Conservation (phyloP, 2,329 filamentous ascomycete genomes). For the Chalara sp. region DNA sequence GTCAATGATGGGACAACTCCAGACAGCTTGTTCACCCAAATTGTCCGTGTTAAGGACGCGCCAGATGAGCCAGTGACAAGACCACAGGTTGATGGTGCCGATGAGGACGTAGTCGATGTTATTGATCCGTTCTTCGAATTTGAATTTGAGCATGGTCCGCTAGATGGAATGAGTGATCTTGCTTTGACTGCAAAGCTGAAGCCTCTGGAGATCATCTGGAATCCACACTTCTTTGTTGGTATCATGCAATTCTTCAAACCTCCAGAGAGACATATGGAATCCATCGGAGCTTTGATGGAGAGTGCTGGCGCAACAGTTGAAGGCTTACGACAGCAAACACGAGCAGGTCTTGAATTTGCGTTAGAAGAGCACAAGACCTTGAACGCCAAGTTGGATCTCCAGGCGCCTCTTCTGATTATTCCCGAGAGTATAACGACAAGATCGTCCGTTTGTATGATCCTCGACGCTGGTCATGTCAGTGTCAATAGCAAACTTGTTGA, state of each 20-base stretch:
- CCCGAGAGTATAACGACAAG: conserved; percentile 83
- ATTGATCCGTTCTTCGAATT: conserved; percentile 86
- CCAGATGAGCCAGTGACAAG: conserved; percentile 41
- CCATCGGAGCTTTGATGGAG: conserved; percentile 92
- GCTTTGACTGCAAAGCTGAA: conserved; percentile 87
- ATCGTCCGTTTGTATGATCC: conserved; percentile 79
- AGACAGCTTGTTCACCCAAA: conserved; percentile 86
- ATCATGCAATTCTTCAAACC: conserved; percentile 94
- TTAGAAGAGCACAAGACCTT: conserved; percentile 97
- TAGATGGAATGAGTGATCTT: conserved; percentile 87
- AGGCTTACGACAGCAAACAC: conserved; percentile 87
- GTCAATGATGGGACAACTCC: conserved; percentile 94
- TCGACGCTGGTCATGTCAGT: conserved; percentile 94
- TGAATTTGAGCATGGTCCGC: conserved; percentile 88
- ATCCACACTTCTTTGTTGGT: conserved; percentile 85
- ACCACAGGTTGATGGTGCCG: conserved; percentile 28
- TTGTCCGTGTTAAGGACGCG: conserved; percentile 90
- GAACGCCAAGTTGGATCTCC: conserved; percentile 90
- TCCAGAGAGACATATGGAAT: conserved; percentile 96
- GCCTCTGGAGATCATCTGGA: conserved; percentile 95
- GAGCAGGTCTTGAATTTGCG: conserved; percentile 92
- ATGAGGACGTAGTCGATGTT: conserved; percentile 31
- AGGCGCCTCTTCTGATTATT: conserved; percentile 92
- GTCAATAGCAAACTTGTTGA: conserved; percentile 93
- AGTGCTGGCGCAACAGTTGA: conserved; percentile 93